These are phyloP conservation scores for Sclerotinia trifoliorum DNA, from an alignment of 2,329 filamentous ascomycete genomes.

Conservation along the genomic window DNA sequence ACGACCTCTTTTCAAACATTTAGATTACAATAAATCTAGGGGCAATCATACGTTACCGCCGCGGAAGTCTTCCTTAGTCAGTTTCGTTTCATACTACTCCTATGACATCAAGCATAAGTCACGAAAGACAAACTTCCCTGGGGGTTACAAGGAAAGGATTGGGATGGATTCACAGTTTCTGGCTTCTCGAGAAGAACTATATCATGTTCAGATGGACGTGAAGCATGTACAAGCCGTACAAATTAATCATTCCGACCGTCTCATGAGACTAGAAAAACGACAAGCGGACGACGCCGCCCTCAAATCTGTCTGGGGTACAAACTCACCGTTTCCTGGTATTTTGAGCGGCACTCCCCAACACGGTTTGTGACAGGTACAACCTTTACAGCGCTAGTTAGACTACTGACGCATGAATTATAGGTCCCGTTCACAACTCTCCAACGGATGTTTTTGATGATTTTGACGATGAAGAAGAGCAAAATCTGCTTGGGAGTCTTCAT, in stretches of 20 bases:
- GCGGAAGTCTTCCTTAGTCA: background rate
- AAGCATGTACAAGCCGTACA: slow-evolving; percentile 66
- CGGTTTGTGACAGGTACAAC: slow-evolving; percentile 56
- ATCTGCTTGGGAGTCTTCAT: slow-evolving; percentile 75
- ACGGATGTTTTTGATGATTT: slow-evolving; percentile 86
- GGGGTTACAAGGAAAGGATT: slow-evolving; percentile 29
- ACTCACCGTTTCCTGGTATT: slow-evolving; percentile 86
- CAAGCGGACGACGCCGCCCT: slow-evolving; percentile 66
- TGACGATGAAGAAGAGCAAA: slow-evolving; percentile 77
- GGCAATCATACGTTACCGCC: background rate
- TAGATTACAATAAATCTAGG: background rate
- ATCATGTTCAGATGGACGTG: slow-evolving; percentile 68
- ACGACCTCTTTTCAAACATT: no score
- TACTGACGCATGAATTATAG: slow-evolving; percentile 48
- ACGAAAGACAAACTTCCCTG: slow-evolving; percentile 4
- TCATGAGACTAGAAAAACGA: slow-evolving; percentile 62
- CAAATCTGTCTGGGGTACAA: slow-evolving; percentile 88
- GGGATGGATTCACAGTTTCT: slow-evolving; percentile 65
- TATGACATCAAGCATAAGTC: slow-evolving; percentile 15
- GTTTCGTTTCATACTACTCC: background rate
- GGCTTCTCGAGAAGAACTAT: slow-evolving; percentile 62
- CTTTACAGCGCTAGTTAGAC: slow-evolving; percentile 17
- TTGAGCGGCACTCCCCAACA: slow-evolving; percentile 81
- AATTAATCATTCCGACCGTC: slow-evolving; percentile 59
- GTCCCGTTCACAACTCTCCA: slow-evolving; percentile 75